Conservation (phyloP, 768 basidiomycete species). For the Boletus vinaceobasis region DNA sequence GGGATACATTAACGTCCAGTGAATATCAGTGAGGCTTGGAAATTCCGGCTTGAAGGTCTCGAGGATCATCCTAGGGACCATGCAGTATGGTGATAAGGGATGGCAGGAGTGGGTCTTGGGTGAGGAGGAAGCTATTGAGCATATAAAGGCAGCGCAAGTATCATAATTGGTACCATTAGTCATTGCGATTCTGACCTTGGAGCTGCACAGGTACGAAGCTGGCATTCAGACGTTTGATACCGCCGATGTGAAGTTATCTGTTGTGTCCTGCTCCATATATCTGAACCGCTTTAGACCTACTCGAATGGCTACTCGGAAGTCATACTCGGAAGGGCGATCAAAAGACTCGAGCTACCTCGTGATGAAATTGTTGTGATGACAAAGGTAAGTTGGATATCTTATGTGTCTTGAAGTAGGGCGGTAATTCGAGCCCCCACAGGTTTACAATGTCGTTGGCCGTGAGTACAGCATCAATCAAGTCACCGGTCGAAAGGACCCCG, state of each 20-base stretch:
- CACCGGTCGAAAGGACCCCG: conserved; percentile 24
- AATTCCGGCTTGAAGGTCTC: conserved; percentile 51
- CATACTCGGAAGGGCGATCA: conserved; percentile 71
- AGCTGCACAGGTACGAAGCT: conserved; percentile 29
- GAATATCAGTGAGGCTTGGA: conserved; percentile 39
- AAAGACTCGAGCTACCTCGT: conserved; percentile 61
- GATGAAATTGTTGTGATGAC: conserved; percentile 78
- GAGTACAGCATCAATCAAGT: conserved; percentile 13
- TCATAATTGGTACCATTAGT: background rate
- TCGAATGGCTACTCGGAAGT: conserved; percentile 64
- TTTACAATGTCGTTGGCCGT: conserved; percentile 40
- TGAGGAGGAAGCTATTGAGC: conserved; percentile 43
- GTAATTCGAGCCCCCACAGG: conserved; percentile 17
- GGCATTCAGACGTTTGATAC: conserved; percentile 38
- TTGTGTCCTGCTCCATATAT: background rate
- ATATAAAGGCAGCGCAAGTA: conserved; percentile 47
- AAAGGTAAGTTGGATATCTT: conserved; percentile 41
- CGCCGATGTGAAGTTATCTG: conserved; percentile 26
- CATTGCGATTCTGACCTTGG: background rate
- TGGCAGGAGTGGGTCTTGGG: conserved; percentile 55
- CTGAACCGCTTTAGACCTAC: conserved; percentile 43
- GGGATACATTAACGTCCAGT: background rate
- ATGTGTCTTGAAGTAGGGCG: background rate
- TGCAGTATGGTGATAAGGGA: conserved; percentile 42
- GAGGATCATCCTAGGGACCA: conserved; percentile 47